A percentile compares a stretch with the other conserved stretches of the same genome.
Conservation (phyloP, 257 asterid genomes). For the Scutellaria baicalensis region DNA sequence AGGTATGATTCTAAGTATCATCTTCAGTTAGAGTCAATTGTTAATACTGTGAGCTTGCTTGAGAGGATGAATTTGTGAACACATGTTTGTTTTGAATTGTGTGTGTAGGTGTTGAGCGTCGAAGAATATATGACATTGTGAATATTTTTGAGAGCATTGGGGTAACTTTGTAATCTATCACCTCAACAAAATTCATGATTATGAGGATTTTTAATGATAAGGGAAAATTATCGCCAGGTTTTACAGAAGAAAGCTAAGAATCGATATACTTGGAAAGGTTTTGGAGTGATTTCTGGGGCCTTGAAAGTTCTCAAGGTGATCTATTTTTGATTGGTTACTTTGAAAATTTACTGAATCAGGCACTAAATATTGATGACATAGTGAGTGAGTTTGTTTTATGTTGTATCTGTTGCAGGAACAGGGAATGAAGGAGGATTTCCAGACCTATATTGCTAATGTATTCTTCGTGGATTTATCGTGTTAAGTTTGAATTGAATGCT, state of each 20-base stretch:
- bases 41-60: background rate
- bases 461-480: background rate
- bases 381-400: constrained; percentile 6
- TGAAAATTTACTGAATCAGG: background rate
- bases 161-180: constrained; percentile 24
- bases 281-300: constrained; percentile 32
- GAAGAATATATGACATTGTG: constrained; percentile 62
- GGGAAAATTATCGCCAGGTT: constrained; percentile 23
- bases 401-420: constrained; percentile 33
- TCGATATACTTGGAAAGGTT: constrained; percentile 52
- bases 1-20: constrained; percentile 22
- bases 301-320: constrained; percentile 41
- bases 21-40: background rate
- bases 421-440: constrained; percentile 42
- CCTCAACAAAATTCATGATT: background rate
- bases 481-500: constrained; percentile 5
- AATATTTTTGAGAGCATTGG: constrained; percentile 59
- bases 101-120: constrained; percentile 50
- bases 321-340: background rate
- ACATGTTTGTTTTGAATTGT: background rate
- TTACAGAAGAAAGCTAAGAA: constrained; percentile 36
- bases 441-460: constrained; percentile 34
- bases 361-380: background rate
- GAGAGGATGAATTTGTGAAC: background rate
- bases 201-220: background rate